Percentiles rank a stretch among this genome's conserved stretches.
phyloP scores from a whole-genome alignment of 306 rosid species.

The Spatholobus suberectus region DNA sequence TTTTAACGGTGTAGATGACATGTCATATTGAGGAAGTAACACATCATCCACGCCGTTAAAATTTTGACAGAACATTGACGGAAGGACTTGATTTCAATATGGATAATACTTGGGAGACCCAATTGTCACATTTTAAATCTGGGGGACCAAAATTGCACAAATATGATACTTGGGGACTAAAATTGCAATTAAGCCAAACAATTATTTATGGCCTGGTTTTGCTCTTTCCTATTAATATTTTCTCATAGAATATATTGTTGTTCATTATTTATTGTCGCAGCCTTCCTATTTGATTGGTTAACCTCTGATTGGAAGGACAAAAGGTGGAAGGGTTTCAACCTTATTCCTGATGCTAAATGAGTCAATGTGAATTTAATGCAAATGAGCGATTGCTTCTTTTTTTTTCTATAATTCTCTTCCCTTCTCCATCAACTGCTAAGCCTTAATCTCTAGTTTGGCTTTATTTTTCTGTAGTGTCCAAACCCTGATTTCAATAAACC shows the following conservation, averaged over 20 bases:
- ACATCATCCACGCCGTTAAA: too few species aligned
- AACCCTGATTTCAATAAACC: conserved; percentile 92
- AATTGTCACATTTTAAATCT: too few species aligned
- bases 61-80: too few species aligned
- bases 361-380: neutral
- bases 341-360: neutral
- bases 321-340: neutral
- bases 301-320: neutral
- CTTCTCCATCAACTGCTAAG: neutral
- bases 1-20: too few species aligned
- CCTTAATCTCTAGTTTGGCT: conserved; percentile 24
- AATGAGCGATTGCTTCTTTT: conserved; percentile 12
- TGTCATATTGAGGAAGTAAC: too few species aligned
- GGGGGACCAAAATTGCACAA: too few species aligned
- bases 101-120: too few species aligned
- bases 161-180: too few species aligned
- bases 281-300: neutral
- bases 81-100: too few species aligned
- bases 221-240: neutral
- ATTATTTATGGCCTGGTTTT: conserved; percentile 3
- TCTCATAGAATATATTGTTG: neutral
- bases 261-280: neutral
- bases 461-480: conserved; percentile 65
- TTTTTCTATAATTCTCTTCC: neutral
- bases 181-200: too few species aligned